phyloP scores from a whole-genome alignment of 108 stramenopile genomes.

The Cyclotella distinguenda region DNA sequence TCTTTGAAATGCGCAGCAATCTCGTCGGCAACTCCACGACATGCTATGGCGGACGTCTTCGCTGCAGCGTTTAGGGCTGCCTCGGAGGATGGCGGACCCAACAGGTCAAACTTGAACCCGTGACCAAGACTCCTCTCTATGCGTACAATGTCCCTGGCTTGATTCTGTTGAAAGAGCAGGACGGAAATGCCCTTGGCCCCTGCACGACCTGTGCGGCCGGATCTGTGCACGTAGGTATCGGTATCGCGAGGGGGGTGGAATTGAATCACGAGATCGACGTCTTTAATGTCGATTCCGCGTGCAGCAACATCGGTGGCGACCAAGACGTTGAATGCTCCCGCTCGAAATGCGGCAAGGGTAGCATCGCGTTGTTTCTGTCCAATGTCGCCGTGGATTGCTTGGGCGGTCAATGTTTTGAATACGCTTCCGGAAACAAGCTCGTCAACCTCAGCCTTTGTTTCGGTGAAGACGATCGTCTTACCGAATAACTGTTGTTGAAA shows the following conservation, averaged over 20 bases:
- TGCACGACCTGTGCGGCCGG: slow-evolving; percentile 98
- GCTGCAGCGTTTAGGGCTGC: slow-evolving; percentile 82
- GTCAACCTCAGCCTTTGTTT: slow-evolving; percentile 93
- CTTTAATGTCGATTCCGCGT: slow-evolving; percentile 97
- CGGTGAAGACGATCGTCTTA: slow-evolving; percentile 97
- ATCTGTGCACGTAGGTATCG: slow-evolving; percentile 96
- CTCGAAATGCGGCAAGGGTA: slow-evolving; percentile 93
- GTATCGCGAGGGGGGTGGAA: slow-evolving; percentile 92
- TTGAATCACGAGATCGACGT: slow-evolving; percentile 96
- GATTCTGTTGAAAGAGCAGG: slow-evolving; percentile 83
- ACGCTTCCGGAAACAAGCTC: slow-evolving; percentile 89
- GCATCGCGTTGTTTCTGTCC: slow-evolving; percentile 97
- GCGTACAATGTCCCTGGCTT: slow-evolving; percentile 86
- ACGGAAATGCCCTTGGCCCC: slow-evolving; percentile 95
- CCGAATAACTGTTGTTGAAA: slow-evolving; percentile 94
- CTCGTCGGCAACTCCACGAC: slow-evolving; percentile 70
- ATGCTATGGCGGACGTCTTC: slow-evolving; percentile 83
- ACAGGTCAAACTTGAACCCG: slow-evolving; percentile 87
- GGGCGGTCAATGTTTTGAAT: slow-evolving; percentile 86
- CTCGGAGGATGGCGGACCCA: slow-evolving; percentile 82
- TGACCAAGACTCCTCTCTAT: slow-evolving; percentile 91
- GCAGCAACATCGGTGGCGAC: slow-evolving; percentile 99
- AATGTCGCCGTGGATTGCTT: slow-evolving; percentile 99
- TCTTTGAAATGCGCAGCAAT: slow-evolving; percentile 78
- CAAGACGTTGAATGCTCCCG: slow-evolving; percentile 93